Percentiles rank a stretch among this genome's conserved stretches.
These are phyloP conservation scores for Fusarium sp. DNA, from an alignment of 2,329 filamentous ascomycete species.

Conservation along the genomic window DNA sequence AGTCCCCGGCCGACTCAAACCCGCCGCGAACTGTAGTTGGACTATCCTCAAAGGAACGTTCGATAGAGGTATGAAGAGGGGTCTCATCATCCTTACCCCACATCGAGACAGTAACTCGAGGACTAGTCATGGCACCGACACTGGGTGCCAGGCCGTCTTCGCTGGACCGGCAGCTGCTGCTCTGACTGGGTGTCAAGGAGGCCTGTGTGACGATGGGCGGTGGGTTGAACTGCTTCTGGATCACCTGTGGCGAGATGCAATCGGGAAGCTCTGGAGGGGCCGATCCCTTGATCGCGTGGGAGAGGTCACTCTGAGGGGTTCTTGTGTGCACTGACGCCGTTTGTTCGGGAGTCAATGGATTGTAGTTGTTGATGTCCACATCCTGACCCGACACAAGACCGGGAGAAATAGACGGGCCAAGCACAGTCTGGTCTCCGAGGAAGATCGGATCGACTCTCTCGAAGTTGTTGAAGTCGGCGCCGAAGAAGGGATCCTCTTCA, in stretches of 20 bases:
- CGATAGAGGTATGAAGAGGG: constrained; percentile 52
- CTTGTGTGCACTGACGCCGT: constrained; percentile 62
- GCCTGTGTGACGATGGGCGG: constrained; percentile 46
- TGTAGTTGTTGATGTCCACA: constrained; percentile 47
- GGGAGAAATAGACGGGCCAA: constrained; percentile 35
- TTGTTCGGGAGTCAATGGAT: constrained; percentile 64
- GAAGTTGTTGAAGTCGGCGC: constrained; percentile 60
- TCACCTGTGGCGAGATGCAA: constrained; percentile 57
- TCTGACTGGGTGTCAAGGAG: constrained; percentile 61
- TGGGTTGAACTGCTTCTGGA: constrained; percentile 55
- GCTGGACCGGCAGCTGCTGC: constrained; percentile 62
- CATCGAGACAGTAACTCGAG: constrained; percentile 67
- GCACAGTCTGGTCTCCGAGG: constrained; percentile 51
- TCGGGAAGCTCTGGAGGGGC: constrained; percentile 44
- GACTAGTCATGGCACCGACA: constrained; percentile 61
- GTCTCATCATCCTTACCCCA: constrained; percentile 61
- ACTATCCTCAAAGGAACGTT: constrained; percentile 55
- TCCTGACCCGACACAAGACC: constrained; percentile 35
- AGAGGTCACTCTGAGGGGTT: constrained; percentile 54
- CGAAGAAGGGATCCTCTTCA: constrained; percentile 64
- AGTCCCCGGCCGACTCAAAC: constrained; percentile 55
- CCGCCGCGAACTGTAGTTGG: constrained; percentile 51
- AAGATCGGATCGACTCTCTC: constrained; percentile 60
- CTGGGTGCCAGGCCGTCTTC: constrained; percentile 60
- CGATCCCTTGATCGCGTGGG: constrained; percentile 40